Evolutionary conservation across 164 flowering plant genomes (phyloP), one percentile per base, ranked within the genome.

Genomic region (Magnolia sinica): DNA sequence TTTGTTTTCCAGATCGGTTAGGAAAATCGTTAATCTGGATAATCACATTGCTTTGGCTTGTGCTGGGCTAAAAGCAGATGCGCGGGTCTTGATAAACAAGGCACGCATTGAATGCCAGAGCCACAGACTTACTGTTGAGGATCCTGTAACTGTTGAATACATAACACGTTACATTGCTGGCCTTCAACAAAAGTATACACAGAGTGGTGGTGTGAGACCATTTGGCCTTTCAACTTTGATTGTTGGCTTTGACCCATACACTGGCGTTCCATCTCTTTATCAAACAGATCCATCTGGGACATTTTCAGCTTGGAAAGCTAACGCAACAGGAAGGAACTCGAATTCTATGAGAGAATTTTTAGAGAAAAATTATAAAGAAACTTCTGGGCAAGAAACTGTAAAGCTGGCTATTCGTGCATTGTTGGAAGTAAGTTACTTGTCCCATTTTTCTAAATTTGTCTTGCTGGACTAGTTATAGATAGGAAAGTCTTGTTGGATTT

Each of bases 251-350:
- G 99, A 96, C 68, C 99, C 99, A 3, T 86, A 96, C 82, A 89
- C 92, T 7, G 87, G 88, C 64, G 85, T 86, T 49, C 98, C 98
- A 24, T 83, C 98, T 49, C 95, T 95, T 14, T 95, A 95, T 80
- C 98, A 95, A 88, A 95, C 98, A 9, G 98, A 95, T 84, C 98
- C 98, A 68, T 95, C 98, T 7, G 98, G 98, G 37, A 95, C 98
- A 66, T 95, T 95, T 79, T 95, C 98, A 13, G 98, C 98, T 24
- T 95, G 98, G 98, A 95, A 93, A 85, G 98, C 98, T 13, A 95
- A 95, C 86, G 95, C 98, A 18, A 95, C 98, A 55, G 98, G 98
- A 63, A 87, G 98, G 80, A 95, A 95, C 88, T 95, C 98, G 3
- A 95, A 93, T 78, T 95, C 98, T 0, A 90, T 92, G 71, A 76